These are phyloP conservation scores for Podospora sp. DNA, from an alignment of 495 filamentous ascomycete genomes.

Conservation along the genomic window DNA sequence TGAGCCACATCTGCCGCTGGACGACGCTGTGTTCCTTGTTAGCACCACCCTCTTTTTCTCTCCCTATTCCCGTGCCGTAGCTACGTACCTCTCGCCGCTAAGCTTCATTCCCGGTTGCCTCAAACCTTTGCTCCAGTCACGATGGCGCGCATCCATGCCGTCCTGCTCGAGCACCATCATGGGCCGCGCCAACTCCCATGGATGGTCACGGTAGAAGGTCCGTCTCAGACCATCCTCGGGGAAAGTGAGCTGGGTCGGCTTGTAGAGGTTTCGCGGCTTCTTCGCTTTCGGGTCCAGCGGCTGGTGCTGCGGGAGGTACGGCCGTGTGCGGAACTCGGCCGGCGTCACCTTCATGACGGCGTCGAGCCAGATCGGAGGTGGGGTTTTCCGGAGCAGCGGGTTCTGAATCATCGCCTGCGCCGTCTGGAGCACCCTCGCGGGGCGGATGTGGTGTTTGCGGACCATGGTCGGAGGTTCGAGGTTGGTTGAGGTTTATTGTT, in stretches of 20 bases:
- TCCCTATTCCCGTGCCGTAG: too few relatives aligned
- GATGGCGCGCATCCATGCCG: conserved; percentile 72
- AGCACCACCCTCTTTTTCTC: neutral
- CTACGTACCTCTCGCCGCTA: conserved; percentile 79
- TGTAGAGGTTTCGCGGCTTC: conserved; percentile 73
- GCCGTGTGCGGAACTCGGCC: conserved; percentile 69
- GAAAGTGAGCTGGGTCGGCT: conserved; percentile 75
- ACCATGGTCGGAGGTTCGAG: conserved; percentile 27
- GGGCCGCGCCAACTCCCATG: conserved; percentile 94
- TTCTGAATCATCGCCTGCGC: conserved; percentile 59
- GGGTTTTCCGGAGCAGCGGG: conserved; percentile 38
- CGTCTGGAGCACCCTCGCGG: conserved; percentile 71
- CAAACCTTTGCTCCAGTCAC: conserved; percentile 77
- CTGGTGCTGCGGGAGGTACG: conserved; percentile 65
- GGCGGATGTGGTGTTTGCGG: conserved; percentile 61
- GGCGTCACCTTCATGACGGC: conserved; percentile 77
- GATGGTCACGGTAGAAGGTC: conserved; percentile 89
- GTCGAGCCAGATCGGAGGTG: conserved; percentile 74
- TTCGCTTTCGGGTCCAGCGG: conserved; percentile 52
- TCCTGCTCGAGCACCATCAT: conserved; percentile 81
- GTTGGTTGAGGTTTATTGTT: neutral
- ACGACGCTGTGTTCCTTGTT: conserved; percentile 69
- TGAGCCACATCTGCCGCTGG: conserved; percentile 85
- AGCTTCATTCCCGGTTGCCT: conserved; percentile 76
- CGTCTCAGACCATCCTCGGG: conserved; percentile 82